Evolutionary conservation across 2,329 filamentous ascomycete genomes (phyloP).

Genomic region (Ophiosphaerella herpotricha): DNA sequence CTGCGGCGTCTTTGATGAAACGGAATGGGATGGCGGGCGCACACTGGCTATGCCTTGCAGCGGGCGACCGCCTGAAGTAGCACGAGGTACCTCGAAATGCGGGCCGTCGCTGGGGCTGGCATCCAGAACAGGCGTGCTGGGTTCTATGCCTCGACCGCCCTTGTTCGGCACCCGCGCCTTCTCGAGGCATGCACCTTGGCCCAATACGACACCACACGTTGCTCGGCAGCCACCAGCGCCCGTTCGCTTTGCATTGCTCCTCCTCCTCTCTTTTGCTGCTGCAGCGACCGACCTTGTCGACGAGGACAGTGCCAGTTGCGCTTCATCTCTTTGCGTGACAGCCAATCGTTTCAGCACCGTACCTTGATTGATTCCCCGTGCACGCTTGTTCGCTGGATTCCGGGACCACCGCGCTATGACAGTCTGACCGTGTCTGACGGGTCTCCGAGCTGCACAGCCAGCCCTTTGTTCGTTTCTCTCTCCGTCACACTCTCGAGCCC

Average conservation of each 20-base stretch:
- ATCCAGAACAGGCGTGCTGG: conserved; percentile 36
- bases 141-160: conserved; percentile 44
- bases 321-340: conserved; percentile 33
- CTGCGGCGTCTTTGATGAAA: conserved; percentile 12
- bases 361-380: conserved; percentile 40
- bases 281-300: not conserved
- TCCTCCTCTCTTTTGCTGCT: conserved; percentile 9
- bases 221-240: conserved; percentile 10
- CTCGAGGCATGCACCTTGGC: conserved; percentile 35
- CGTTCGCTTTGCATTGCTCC: not conserved
- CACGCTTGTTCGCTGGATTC: conserved; percentile 43
- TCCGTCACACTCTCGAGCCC: conserved; percentile 23
- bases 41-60: conserved; percentile 37
- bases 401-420: conserved; percentile 46
- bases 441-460: conserved; percentile 32
- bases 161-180: conserved; percentile 38
- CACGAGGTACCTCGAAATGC: conserved; percentile 39
- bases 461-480: conserved; percentile 40
- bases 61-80: conserved; percentile 31
- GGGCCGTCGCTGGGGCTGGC: conserved; percentile 35
- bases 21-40: conserved; percentile 28
- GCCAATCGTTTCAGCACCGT: conserved; percentile 48
- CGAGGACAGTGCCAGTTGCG: conserved; percentile 13
- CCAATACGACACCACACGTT: conserved; percentile 29
- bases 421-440: conserved; percentile 46